These are phyloP conservation scores for Aspergillus affinis DNA, from an alignment of 495 filamentous ascomycete species.

Conservation along the genomic window DNA sequence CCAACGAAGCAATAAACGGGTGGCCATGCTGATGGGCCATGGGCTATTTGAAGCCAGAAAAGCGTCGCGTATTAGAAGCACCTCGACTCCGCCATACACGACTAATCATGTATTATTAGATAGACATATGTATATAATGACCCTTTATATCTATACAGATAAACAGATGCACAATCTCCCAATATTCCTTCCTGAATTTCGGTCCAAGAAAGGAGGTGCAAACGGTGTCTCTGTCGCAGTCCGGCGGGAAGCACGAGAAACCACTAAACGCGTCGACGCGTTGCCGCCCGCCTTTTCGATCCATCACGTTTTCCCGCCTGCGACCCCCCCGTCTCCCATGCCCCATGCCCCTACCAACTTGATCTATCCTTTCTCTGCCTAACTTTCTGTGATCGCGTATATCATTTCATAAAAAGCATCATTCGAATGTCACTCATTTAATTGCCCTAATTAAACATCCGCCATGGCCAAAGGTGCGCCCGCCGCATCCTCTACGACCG, in stretches of 20 bases:
- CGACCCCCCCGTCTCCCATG: background rate
- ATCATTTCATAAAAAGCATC: background rate
- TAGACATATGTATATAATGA: background rate
- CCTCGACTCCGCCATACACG: background rate
- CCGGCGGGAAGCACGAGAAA: constrained; percentile 9
- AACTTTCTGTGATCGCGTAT: constrained; percentile 8
- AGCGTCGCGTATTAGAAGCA: background rate
- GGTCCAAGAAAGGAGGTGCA: background rate
- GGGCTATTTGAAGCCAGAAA: background rate
- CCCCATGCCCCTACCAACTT: constrained; percentile 20
- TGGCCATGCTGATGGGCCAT: background rate
- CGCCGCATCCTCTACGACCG: constrained; percentile 39
- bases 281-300: constrained; percentile 18
- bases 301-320: constrained; percentile 13
- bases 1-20: background rate
- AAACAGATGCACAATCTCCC: no score
- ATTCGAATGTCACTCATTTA: constrained; percentile 2
- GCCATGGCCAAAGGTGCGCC: constrained; percentile 39
- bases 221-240: background rate
- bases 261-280: constrained; percentile 49
- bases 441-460: background rate
- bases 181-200: background rate
- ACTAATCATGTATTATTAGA: background rate
- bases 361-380: constrained; percentile 6
- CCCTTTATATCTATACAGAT: background rate